Conservation (phyloP, 2,329 filamentous ascomycete species). For the Beauveria varroae region DNA sequence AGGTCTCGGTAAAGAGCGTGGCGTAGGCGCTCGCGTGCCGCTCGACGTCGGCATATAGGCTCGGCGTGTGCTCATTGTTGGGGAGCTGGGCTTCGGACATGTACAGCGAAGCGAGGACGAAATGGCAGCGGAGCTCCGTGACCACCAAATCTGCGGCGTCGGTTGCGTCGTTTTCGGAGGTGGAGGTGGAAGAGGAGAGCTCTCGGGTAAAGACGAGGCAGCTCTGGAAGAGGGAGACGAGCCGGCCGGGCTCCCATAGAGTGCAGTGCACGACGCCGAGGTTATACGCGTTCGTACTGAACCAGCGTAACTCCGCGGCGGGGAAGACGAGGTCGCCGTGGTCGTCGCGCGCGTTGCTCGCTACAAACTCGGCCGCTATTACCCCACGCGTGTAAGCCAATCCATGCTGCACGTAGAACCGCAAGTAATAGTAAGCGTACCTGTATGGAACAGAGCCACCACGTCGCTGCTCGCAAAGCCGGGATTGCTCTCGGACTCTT, state of each 20-base stretch:
- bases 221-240: constrained; percentile 48
- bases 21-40: constrained; percentile 41
- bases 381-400: neutral
- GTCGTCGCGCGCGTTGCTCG: constrained; percentile 18
- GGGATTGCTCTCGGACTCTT: neutral
- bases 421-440: neutral
- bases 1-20: neutral
- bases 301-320: constrained; percentile 68
- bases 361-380: neutral
- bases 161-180: constrained; percentile 29
- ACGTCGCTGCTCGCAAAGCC: neutral
- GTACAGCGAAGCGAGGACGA: constrained; percentile 49
- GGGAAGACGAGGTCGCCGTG: constrained; percentile 47
- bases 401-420: too few species aligned
- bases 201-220: constrained; percentile 45
- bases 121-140: constrained; percentile 63
- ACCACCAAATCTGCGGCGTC: constrained; percentile 39
- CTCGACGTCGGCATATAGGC: constrained; percentile 55
- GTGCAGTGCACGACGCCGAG: constrained; percentile 56
- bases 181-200: constrained; percentile 47
- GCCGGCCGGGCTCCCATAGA: constrained; percentile 42
- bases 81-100: constrained; percentile 41
- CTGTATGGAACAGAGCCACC: neutral
- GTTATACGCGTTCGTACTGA: constrained; percentile 76
- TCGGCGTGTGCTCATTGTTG: constrained; percentile 16